phyloP scores from a whole-genome alignment of 495 filamentous ascomycete genomes.

The Podospora australis region DNA sequence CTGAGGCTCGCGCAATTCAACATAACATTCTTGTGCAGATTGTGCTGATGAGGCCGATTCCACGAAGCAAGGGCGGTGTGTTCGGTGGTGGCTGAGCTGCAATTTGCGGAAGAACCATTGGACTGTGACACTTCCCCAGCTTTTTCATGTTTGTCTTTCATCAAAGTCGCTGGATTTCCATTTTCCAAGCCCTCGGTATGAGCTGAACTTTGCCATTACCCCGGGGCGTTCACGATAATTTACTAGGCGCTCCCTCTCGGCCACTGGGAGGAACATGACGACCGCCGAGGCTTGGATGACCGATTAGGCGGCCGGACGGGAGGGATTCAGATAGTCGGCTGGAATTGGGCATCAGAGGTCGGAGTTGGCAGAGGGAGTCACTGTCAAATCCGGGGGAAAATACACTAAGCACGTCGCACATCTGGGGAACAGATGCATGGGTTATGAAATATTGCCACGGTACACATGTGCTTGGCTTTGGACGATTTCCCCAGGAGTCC shows the following conservation, averaged over 20 bases:
- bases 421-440: not conserved
- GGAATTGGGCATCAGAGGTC: too few relatives aligned
- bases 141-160: constrained; percentile 3
- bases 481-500: too few relatives aligned
- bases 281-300: not conserved
- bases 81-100: constrained; percentile 27
- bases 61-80: constrained; percentile 24
- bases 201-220: too few relatives aligned
- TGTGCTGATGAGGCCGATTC: constrained; percentile 9
- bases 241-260: too few relatives aligned
- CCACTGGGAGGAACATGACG: not conserved
- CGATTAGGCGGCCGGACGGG: not conserved
- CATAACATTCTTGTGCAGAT: too few relatives aligned
- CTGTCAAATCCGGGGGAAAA: not conserved
- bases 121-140: constrained; percentile 5
- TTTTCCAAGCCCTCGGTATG: too few relatives aligned
- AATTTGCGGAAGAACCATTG: constrained; percentile 15
- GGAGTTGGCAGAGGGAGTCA: not conserved
- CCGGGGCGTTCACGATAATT: too few relatives aligned
- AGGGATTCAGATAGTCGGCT: too few relatives aligned
- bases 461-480: too few relatives aligned
- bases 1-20: too few relatives aligned
- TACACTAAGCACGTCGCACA: not conserved
- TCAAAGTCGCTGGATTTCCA: too few relatives aligned
- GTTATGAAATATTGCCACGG: too few relatives aligned